A percentile compares a stretch with the other conserved stretches of the same genome.
Conservation (phyloP, 2,329 filamentous ascomycete genomes). For the Rutstroemia sp. region DNA sequence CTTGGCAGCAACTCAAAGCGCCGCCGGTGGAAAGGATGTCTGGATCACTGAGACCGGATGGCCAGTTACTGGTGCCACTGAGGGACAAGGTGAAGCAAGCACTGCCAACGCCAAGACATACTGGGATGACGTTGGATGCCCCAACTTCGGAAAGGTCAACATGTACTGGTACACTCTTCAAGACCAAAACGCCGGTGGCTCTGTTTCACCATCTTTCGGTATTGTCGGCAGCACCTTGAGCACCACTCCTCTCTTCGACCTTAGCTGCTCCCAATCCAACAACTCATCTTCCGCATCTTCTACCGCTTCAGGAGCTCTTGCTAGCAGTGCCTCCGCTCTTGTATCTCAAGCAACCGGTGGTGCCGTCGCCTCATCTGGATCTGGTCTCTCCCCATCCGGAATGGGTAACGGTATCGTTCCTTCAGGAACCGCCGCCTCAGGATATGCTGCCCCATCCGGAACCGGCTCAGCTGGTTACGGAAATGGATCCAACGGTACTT, state of each 20-base stretch:
- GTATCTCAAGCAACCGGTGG: constrained; percentile 9
- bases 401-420: constrained; percentile 8
- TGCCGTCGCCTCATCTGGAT: constrained; percentile 14
- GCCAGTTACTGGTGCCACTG: constrained; percentile 62
- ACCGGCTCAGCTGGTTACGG: constrained; percentile 5
- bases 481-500: constrained; percentile 2
- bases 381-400: constrained; percentile 17
- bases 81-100: constrained; percentile 56
- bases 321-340: constrained; percentile 11
- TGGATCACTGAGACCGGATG: constrained; percentile 90
- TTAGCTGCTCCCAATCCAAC: constrained; percentile 43
- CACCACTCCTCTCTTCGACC: constrained; percentile 53
- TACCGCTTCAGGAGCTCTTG: constrained; percentile 4
- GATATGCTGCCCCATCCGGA: constrained; percentile 1
- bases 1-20: constrained; percentile 49
- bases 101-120: constrained; percentile 65
- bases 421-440: constrained; percentile 6
- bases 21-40: constrained; percentile 59
- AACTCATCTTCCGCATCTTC: constrained; percentile 10
- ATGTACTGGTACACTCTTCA: constrained; percentile 75
- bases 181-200: constrained; percentile 49
- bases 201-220: constrained; percentile 63
- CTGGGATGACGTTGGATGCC: constrained; percentile 74
- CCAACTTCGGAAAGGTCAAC: constrained; percentile 55
- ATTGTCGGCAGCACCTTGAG: constrained; percentile 49